Evolutionary conservation across 345 rosid species (phyloP).

Genomic region (Sonneratia caseolaris): DNA sequence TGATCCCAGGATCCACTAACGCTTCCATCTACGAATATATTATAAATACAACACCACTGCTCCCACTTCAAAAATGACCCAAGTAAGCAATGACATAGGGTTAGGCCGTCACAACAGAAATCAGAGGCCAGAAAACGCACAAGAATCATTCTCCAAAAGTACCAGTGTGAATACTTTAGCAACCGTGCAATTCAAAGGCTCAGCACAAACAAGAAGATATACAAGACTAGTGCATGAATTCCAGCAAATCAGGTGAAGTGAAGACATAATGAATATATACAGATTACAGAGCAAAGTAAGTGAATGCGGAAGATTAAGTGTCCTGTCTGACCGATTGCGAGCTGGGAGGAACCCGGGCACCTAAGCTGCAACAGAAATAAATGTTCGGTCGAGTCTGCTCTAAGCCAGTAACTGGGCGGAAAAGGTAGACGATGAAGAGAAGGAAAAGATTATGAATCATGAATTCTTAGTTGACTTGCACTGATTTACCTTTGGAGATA

Average conservation of each 20-base stretch:
- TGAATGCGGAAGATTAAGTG: not conserved
- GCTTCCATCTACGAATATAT: not conserved
- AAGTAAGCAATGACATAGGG: not conserved
- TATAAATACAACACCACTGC: not conserved
- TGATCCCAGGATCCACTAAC: not conserved
- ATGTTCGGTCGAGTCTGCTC: not conserved
- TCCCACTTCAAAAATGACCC: not conserved
- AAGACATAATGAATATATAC: not conserved
- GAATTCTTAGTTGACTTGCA: not conserved
- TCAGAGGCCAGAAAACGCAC: not conserved
- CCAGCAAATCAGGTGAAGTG: too few species aligned
- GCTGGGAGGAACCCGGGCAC: conserved; percentile 53
- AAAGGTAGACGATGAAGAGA: not conserved
- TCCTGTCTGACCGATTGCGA: conserved; percentile 33
- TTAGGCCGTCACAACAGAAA: not conserved
- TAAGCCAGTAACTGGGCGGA: not conserved
- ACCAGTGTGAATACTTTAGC: not conserved
- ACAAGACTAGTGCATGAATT: not conserved
- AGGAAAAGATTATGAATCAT: not conserved
- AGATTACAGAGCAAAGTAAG: not conserved
- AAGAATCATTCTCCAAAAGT: not conserved
- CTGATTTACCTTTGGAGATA: conserved; percentile 59
- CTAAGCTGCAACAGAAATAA: conserved; percentile 40
- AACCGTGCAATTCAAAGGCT: not conserved
- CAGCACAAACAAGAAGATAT: not conserved